Evolutionary conservation across 169 alveolate species (phyloP).

Genomic region (Cryptosporidium ubiquitum): DNA sequence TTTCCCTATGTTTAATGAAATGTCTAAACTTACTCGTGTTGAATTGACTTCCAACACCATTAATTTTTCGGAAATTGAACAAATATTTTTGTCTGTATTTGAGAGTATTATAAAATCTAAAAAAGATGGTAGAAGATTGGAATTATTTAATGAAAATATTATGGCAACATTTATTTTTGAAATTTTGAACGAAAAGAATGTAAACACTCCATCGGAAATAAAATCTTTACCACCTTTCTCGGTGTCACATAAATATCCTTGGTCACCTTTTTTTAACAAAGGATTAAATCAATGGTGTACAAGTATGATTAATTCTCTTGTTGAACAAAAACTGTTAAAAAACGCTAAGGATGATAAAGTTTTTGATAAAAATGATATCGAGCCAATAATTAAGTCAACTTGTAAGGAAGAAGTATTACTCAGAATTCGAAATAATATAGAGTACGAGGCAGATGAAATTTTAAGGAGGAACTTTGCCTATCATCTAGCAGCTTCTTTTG

Average conservation of each 20-base stretch:
- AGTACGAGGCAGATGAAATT: constrained; percentile 67
- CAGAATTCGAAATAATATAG: constrained; percentile 47
- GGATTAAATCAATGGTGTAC: constrained; percentile 37
- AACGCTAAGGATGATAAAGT: neutral
- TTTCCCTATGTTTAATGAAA: constrained; percentile 30
- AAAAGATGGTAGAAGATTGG: neutral
- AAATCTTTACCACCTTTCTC: constrained; percentile 23
- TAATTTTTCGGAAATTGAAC: constrained; percentile 21
- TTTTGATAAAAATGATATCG: neutral
- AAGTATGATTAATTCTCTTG: constrained; percentile 38
- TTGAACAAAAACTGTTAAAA: neutral
- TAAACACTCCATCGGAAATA: constrained; percentile 10
- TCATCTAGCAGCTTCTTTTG: constrained; percentile 44
- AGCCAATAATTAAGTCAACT: neutral
- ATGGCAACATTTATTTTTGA: constrained; percentile 33
- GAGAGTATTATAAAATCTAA: neutral
- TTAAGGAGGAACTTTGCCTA: constrained; percentile 64
- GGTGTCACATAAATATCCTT: constrained; percentile 44
- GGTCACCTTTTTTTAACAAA: constrained; percentile 25
- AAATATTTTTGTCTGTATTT: constrained; percentile 13
- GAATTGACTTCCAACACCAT: constrained; percentile 51
- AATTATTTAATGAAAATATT: constrained; percentile 49
- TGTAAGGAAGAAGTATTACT: constrained; percentile 19
- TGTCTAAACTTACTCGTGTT: neutral
- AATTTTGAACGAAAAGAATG: neutral